Base-by-base conservation (phyloP, 2,329 filamentous ascomycete species). In the Trichophyton verrucosum region DNA sequence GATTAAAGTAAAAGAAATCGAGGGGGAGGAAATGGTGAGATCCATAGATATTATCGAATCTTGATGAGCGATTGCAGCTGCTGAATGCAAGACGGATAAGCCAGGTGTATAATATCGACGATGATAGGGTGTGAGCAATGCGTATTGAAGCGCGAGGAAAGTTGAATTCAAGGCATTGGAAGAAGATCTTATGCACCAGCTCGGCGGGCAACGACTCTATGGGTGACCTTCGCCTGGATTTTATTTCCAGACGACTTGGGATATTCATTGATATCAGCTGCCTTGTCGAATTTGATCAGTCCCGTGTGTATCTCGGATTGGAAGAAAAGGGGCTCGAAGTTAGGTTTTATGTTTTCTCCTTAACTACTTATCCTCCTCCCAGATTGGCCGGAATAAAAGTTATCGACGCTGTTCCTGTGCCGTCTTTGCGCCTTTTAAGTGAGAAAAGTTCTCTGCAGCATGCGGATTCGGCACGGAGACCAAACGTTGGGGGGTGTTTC, bases 151-250 rank as follows among this genome's bases (percentile, higher is more conserved):
- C 71, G 47, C 71, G 71, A 0, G 77, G 73, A 9, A 80, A 70
- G 57, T 78, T 76, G 63, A 80, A 65, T 65, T 80, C 78, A n/a
- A 77, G 69, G 22, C 74, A 73, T 33, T 73, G 66, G n/a, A 79
- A 72, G 66, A 82, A 82, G 58, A 82, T 81, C 51, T 73, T 71
- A 63, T 82, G 75, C 4, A 81, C 57, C 6, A 66, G 24, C 47
- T 66, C 64, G 46, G 61, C 51, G 4, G 64, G 64, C 22, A 66
- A 60, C 30, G 51, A 56, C 51, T 66, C 64, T 20, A 66, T 36
- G 13, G 64, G 64, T 1, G 63, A 47, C 3, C 55, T 5, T 55
- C 55, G n/a, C 20, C 57, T 5, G 22, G 17, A 13, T 33, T 15
- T 42, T 49, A 59, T 36, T 27, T 17, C 4, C 24, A 9, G 27